These are phyloP conservation scores for Vigna trinervia DNA, from an alignment of 306 rosid species.

Conservation along the genomic window DNA sequence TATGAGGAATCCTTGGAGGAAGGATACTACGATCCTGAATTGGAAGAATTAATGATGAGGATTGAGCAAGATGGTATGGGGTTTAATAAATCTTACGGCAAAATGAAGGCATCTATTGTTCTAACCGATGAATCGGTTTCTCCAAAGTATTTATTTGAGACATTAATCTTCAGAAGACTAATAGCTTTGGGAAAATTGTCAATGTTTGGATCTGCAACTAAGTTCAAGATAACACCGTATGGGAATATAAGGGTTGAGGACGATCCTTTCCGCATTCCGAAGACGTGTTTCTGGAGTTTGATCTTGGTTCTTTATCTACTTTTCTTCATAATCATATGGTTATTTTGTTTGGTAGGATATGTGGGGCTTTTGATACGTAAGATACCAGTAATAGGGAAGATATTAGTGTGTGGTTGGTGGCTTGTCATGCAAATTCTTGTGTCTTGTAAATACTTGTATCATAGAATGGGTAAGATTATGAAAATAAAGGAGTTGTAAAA, in stretches of 20 bases:
- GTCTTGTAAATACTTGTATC: neutral
- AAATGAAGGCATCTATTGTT: conserved; percentile 27
- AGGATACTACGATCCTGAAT: conserved; percentile 7
- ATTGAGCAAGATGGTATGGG: conserved; percentile 7
- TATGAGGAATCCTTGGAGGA: conserved; percentile 1
- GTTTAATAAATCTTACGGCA: conserved; percentile 14
- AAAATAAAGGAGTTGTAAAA: conserved; percentile 6
- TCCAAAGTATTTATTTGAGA: neutral
- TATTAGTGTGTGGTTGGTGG: conserved; percentile 16
- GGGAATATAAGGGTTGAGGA: conserved; percentile 8
- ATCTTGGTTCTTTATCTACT: neutral
- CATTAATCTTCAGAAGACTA: neutral
- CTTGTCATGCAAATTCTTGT: neutral
- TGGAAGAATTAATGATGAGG: neutral
- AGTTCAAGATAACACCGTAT: neutral
- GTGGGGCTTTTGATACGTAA: neutral
- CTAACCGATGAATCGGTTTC: neutral
- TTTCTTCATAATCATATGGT: neutral
- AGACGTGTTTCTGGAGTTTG: neutral
- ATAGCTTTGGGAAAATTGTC: neutral
- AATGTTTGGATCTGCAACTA: neutral
- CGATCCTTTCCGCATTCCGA: neutral
- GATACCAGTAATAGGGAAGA: conserved; percentile 14
- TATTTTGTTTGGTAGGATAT: neutral
- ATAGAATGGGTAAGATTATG: conserved; percentile 12